A percentile compares a stretch with the other conserved stretches of the same genome.
phyloP scores from a whole-genome alignment of 2,329 filamentous ascomycete genomes.

The Cladosporium sp. region DNA sequence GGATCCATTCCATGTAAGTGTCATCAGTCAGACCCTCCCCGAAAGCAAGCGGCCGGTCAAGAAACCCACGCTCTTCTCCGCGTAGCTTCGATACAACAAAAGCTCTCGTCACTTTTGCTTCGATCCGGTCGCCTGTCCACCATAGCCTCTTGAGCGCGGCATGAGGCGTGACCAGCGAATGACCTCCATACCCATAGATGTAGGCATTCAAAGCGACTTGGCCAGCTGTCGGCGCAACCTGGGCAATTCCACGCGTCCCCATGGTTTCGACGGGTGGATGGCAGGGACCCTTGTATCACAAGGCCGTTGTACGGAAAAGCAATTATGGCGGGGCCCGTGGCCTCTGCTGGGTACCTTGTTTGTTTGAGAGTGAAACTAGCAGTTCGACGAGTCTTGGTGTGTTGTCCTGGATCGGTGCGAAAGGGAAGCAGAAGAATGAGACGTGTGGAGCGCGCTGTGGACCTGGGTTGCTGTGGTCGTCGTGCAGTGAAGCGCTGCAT shows the following conservation, averaged over 20 bases:
- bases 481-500: slow-evolving; percentile 19
- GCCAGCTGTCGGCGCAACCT: slow-evolving; percentile 40
- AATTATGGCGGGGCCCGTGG: not conserved
- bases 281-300: slow-evolving; percentile 12
- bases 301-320: slow-evolving; percentile 5
- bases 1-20: slow-evolving; percentile 78
- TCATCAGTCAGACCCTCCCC: slow-evolving; percentile 69
- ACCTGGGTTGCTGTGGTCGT: not conserved
- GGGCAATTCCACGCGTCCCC: slow-evolving; percentile 39
- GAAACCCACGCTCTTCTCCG: slow-evolving; percentile 62
- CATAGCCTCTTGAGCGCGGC: slow-evolving; percentile 58
- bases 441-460: slow-evolving; percentile 12
- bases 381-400: slow-evolving; percentile 9
- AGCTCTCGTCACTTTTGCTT: slow-evolving; percentile 67
- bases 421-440: not conserved
- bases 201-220: slow-evolving; percentile 51
- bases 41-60: slow-evolving; percentile 66
- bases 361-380: slow-evolving; percentile 20
- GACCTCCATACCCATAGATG: slow-evolving; percentile 54
- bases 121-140: slow-evolving; percentile 73
- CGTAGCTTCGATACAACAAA: slow-evolving; percentile 68
- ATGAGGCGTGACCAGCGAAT: slow-evolving; percentile 54
- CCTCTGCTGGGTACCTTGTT: slow-evolving; percentile 13
- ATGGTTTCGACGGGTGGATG: slow-evolving; percentile 25
- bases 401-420: slow-evolving; percentile 13